Evolutionary conservation across 306 rosid species (phyloP), one percentile per base, ranked within the genome.

Genomic region (Cucurbita argyrosperma): DNA sequence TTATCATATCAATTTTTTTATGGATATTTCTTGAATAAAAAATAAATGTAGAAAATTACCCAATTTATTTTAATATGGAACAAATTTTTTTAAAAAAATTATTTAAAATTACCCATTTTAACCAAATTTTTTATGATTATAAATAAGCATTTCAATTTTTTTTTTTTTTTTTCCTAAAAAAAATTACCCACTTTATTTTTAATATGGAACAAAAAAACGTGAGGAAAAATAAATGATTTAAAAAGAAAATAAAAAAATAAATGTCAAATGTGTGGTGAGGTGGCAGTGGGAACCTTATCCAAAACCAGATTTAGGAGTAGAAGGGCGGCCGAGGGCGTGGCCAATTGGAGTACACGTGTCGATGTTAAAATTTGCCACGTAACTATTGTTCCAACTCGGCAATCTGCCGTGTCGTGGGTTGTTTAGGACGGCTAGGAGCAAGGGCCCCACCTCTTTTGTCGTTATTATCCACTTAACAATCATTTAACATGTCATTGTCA

Each of bases 341-440:
- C 72, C 72, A 67, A 67, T 55, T 67, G 72, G 72, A 67, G 0
- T 46, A 67, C 72, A 67, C 72, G 55, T 67, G 72, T 46, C 72
- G 0, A 1, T 0, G 1, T 0, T 0, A 0, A 0, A 19, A 67
- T 5, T 6, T 1, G 39, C 72, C 72, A 67, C 72, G 55, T 46
- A 30, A 30, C 35, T 30, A 2, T 30, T 30, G 1, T 0, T 30
- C 35, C 35, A 30, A 30, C 35, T 30, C 3, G 35, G 35, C 35
- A 66, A 67, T 13, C 6, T 45, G 18, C 30, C 39, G 35, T 45
- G 72, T 16, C 55, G 21, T 46, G 55, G 46, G 55, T 67, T 46
- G n/a, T 64, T 5, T 18, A n/a, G 40, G 72, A 67, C 53, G 39
- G 72, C 55, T 54, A 66, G 40, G 40, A 3, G 1, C 12, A 5